phyloP scores from a whole-genome alignment of 2,329 filamentous ascomycete genomes.

The Penicillium sp. region DNA sequence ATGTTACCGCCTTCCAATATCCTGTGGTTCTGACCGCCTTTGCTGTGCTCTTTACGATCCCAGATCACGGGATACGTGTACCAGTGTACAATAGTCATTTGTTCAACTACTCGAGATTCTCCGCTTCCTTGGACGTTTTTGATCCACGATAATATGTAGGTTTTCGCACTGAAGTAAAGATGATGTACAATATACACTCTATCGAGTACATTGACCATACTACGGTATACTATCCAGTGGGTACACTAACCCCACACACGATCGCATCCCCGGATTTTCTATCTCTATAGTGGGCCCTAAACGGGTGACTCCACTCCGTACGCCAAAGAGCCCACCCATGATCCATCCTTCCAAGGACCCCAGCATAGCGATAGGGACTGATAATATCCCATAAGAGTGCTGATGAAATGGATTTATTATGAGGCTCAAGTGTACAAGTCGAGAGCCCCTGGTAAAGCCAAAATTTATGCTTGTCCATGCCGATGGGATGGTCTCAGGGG shows the following conservation, averaged over 20 bases:
- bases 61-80: no score
- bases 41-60: no score
- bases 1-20: no score
- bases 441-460: neutral
- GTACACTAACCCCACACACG: constrained; percentile 9
- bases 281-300: constrained; percentile 10
- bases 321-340: neutral
- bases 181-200: neutral
- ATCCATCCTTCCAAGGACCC: neutral
- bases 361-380: neutral
- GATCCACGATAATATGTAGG: no score
- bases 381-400: neutral
- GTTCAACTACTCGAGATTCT: no score
- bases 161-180: neutral
- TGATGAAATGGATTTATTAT: neutral
- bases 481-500: constrained; percentile 11
- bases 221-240: neutral
- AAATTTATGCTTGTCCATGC: constrained; percentile 6
- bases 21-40: no score
- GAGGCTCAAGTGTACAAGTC: neutral
- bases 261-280: constrained; percentile 16
- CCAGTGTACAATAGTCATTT: no score
- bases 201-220: neutral
- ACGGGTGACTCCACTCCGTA: constrained; percentile 4
- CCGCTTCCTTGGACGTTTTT: no score